Evolutionary conservation across 345 rosid genomes (phyloP).

Genomic region (Hibiscus tridactylites): DNA sequence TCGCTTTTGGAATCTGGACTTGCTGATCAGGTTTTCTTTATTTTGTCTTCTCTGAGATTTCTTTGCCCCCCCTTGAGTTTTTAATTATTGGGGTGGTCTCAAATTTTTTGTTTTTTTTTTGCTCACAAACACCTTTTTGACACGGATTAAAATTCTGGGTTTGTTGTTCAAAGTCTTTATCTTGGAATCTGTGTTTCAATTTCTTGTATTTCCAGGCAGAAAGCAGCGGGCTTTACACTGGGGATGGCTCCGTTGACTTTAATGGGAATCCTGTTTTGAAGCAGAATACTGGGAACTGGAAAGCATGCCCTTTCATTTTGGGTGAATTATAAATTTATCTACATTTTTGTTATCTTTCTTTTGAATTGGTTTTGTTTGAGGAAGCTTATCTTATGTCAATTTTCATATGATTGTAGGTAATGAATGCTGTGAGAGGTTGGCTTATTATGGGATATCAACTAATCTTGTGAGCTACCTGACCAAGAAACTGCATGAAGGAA

Average conservation of each 20-base stretch:
- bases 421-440: slow-evolving; percentile 93
- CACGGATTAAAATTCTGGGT: neutral
- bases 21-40: slow-evolving; percentile 25
- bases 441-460: slow-evolving; percentile 82
- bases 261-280: slow-evolving; percentile 69
- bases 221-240: slow-evolving; percentile 44
- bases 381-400: neutral
- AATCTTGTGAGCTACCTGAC: slow-evolving; percentile 90
- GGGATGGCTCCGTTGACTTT: slow-evolving; percentile 89
- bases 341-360: neutral
- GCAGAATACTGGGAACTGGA: slow-evolving; percentile 86
- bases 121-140: neutral
- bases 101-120: neutral
- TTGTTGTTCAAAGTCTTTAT: neutral
- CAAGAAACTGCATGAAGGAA: slow-evolving; percentile 71
- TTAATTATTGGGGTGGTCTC: too few species aligned
- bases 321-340: slow-evolving; percentile 29
- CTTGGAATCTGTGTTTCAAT: neutral
- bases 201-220: slow-evolving; percentile 24
- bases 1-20: slow-evolving; percentile 50
- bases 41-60: neutral
- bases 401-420: slow-evolving; percentile 41
- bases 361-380: neutral
- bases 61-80: too few species aligned
- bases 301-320: slow-evolving; percentile 91